Conservation (phyloP, 352 stramenopile genomes). For the Globisporangium paroecandrum region DNA sequence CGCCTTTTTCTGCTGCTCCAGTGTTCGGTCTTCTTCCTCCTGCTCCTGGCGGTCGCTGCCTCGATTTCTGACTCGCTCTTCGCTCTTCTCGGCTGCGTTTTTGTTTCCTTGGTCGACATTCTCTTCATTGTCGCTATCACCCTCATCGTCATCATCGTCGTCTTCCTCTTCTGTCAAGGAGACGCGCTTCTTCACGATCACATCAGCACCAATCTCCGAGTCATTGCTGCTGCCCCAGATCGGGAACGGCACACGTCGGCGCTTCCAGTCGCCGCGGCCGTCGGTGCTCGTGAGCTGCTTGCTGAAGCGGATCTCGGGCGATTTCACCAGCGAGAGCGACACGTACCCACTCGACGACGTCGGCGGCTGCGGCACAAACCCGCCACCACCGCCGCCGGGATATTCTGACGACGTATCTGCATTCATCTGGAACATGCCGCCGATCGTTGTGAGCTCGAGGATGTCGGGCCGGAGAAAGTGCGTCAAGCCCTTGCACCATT, state of each 20-base stretch:
- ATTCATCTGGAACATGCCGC: conserved; percentile 26
- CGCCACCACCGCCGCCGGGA: conserved; percentile 18
- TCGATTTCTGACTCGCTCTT: conserved; percentile 32
- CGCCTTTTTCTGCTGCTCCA: conserved; percentile 19
- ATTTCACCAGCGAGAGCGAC: conserved; percentile 69
- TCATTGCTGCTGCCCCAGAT: conserved; percentile 25
- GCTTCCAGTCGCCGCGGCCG: conserved; percentile 57
- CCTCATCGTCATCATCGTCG: conserved; percentile 28
- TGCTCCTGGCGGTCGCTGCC: conserved; percentile 11
- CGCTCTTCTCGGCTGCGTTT: neutral
- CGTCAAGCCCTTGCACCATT: conserved; percentile 53
- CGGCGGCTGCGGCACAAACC: conserved; percentile 3
- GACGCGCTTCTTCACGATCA: conserved; percentile 19
- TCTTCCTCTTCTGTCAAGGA: conserved; percentile 23
- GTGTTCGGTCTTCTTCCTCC: neutral
- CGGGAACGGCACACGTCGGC: conserved; percentile 40
- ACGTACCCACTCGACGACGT: conserved; percentile 63
- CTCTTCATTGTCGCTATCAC: conserved; percentile 30
- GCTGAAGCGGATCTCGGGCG: conserved; percentile 74
- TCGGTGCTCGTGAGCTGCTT: conserved; percentile 31
- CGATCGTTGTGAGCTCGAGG: conserved; percentile 37
- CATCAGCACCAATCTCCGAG: conserved; percentile 7
- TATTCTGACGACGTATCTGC: conserved; percentile 20
- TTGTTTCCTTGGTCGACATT: neutral
- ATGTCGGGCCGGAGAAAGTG: conserved; percentile 63